Percentiles rank a stretch among this genome's conserved stretches.
These are phyloP conservation scores for Sedum album DNA, from an alignment of 164 flowering plant genomes.

Conservation along the genomic window DNA sequence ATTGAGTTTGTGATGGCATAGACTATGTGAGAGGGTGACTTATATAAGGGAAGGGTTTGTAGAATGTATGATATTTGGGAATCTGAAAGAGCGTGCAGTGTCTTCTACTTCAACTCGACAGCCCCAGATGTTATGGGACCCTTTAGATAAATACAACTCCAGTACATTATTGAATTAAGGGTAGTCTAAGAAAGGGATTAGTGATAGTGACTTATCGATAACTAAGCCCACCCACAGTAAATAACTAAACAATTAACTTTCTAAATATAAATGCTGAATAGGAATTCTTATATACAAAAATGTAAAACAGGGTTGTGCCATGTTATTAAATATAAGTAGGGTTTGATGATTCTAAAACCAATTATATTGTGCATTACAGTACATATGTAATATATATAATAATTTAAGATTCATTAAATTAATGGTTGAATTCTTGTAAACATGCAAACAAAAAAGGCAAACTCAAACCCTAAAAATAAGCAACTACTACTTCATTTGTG, in stretches of 20 bases:
- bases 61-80: slow-evolving; percentile 18
- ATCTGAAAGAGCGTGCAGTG: slow-evolving; percentile 31
- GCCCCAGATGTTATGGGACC: not conserved
- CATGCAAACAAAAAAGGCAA: too few species aligned
- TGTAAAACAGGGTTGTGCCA: too few species aligned
- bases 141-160: not conserved
- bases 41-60: not conserved
- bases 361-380: too few species aligned
- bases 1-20: not conserved
- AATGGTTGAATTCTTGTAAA: too few species aligned
- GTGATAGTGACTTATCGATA: not conserved
- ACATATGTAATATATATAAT: too few species aligned
- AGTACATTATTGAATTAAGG: not conserved
- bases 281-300: too few species aligned
- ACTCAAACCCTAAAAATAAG: not conserved
- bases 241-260: not conserved
- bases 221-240: too few species aligned
- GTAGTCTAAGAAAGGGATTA: not conserved
- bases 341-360: too few species aligned
- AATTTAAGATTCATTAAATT: too few species aligned
- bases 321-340: too few species aligned
- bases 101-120: slow-evolving; percentile 14
- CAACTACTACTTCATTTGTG: not conserved
- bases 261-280: too few species aligned
- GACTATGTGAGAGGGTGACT: not conserved